Conservation (phyloP, 1,284 basidiomycete genomes). For the Ustilago sp. region DNA sequence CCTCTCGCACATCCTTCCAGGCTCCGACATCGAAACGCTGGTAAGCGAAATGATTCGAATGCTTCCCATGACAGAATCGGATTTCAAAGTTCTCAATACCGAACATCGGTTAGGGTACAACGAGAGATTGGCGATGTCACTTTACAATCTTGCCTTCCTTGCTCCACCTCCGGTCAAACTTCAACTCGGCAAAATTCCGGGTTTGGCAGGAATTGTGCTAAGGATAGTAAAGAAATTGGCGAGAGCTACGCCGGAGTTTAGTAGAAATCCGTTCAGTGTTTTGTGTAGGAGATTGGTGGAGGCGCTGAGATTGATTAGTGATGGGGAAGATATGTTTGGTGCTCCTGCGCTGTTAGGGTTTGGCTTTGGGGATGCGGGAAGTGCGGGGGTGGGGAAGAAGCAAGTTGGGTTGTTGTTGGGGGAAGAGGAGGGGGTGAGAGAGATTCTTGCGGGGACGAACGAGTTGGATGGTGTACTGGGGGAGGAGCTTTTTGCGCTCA, state of each 20-base stretch:
- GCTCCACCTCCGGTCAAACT: conserved; percentile 80
- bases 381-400: conserved; percentile 16
- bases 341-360: conserved; percentile 70
- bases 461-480: conserved; percentile 39
- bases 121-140: conserved; percentile 81
- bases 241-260: conserved; percentile 74
- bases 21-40: conserved; percentile 75
- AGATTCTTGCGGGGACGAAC: conserved; percentile 35
- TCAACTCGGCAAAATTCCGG: conserved; percentile 74
- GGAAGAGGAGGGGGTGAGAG: conserved; percentile 50
- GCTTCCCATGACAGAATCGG: conserved; percentile 81
- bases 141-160: conserved; percentile 88
- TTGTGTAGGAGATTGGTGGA: conserved; percentile 83
- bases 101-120: conserved; percentile 80
- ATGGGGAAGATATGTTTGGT: conserved; percentile 80
- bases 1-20: conserved; percentile 76
- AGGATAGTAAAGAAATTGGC: conserved; percentile 71
- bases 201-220: conserved; percentile 70
- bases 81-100: conserved; percentile 79
- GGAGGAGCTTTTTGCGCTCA: conserved; percentile 43
- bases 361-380: conserved; percentile 27
- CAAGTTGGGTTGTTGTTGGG: conserved; percentile 41
- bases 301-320: conserved; percentile 85
- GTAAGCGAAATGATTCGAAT: conserved; percentile 81
- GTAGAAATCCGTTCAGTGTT: conserved; percentile 74